Evolutionary conservation across 371 early-diverging fungal species (phyloP), one percentile per base, ranked within the genome.

Genomic region (Saksenaea vasiformis): DNA sequence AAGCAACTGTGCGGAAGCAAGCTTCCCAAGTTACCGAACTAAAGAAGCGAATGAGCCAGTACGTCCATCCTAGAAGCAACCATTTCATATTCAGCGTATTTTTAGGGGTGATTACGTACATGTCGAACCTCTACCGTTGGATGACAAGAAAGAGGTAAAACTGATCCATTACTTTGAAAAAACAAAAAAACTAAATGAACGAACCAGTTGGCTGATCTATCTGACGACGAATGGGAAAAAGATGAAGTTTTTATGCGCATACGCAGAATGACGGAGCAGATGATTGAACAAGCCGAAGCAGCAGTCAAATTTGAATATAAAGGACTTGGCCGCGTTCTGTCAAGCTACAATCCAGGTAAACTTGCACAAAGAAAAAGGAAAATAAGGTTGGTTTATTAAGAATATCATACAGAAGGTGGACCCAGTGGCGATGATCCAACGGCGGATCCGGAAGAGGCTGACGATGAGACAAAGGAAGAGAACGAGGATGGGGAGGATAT

Each of bases 1-100:
- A 84, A 56, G 73, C 76, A 17, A 79, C 79, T 10, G 83, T 79
- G 11, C 69, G 78, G 54, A 76, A 79, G 47, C 83, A 82, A 70
- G 80, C 81, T 19, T 67, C 68, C 3, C 78, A 84, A 68, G 70
- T 84, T 28, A 69, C 68, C n/a, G 68, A 73, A 36, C 61, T 82
- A 3, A 80, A 79, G 54, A 75, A 71, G 39, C 66, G 70, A 60
- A 36, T 66, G 37, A 43, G 43, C 22, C 51, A 47, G 51, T 47
- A 26, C 51, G 51, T 17, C 3, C 3, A 47, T 22, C 8, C 10
- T 47, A 10, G 7, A 10, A 8, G 8, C 9, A 15, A 60, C 4
- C 10, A 47, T 9, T 5, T 22, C 11, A 22, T 22, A 22, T 11
- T 47, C 17, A 47, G 22, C 11, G 28, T 28, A 28, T 36, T 37